A percentile compares a stretch with the other conserved stretches of the same genome.
These are phyloP conservation scores for Phlegmacium glaucopus DNA, from an alignment of 768 basidiomycete species.

Conservation along the genomic window DNA sequence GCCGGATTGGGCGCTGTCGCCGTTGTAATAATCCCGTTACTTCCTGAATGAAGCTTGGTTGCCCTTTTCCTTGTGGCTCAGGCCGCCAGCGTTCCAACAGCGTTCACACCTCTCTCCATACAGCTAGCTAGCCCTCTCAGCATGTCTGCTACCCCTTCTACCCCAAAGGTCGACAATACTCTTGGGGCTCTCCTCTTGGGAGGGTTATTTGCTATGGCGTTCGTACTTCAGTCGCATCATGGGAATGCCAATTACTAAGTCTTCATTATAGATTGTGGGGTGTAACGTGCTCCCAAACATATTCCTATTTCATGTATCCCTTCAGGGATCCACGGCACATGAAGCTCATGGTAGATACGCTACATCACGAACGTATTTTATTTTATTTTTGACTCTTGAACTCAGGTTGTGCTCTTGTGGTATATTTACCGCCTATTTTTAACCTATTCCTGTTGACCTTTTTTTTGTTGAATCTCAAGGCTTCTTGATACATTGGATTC, in stretches of 20 bases:
- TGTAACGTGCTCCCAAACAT: conserved; percentile 52
- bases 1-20: no score
- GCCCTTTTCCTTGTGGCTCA: no score
- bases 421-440: no score
- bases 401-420: conserved; percentile 33
- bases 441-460: not conserved
- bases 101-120: no score
- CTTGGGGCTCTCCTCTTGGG: conserved; percentile 56
- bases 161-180: conserved; percentile 39
- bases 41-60: no score
- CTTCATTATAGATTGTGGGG: conserved; percentile 51
- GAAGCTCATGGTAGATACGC: conserved; percentile 38
- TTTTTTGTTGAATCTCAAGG: no score
- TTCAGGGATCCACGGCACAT: conserved; percentile 18
- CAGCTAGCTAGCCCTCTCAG: not conserved
- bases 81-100: no score
- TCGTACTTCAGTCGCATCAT: conserved; percentile 20
- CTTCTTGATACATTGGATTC: conserved; percentile 55
- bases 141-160: not conserved
- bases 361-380: not conserved
- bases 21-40: no score
- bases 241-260: no score
- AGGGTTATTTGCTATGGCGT: conserved; percentile 52
- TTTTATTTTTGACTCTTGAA: not conserved
- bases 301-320: conserved; percentile 42